Evolutionary conservation across 2,329 filamentous ascomycete species (phyloP).

Genomic region (Alternaria dauci): DNA sequence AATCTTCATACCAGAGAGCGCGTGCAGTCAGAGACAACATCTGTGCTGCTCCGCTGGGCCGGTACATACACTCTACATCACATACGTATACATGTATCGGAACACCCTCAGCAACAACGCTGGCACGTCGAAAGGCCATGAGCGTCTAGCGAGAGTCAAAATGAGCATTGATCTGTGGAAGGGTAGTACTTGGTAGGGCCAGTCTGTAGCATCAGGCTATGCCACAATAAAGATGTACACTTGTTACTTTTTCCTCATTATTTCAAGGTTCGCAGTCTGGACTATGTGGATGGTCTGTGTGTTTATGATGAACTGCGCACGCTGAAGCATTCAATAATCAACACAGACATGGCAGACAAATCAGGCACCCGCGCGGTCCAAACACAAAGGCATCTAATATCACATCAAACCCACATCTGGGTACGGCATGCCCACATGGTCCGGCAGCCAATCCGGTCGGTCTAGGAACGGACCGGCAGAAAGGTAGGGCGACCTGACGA

Average conservation of each 20-base stretch:
- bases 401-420: neutral
- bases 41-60: neutral
- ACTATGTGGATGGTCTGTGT: neutral
- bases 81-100: neutral
- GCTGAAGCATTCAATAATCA: neutral
- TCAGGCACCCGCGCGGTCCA: neutral
- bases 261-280: neutral
- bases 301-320: neutral
- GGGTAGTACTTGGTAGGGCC: neutral
- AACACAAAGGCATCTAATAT: neutral
- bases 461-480: constrained; percentile 6
- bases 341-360: neutral
- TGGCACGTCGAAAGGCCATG: neutral
- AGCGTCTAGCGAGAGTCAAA: neutral
- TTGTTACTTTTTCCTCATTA: neutral
- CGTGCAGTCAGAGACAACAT: neutral
- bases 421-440: neutral
- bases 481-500: constrained; percentile 10
- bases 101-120: neutral
- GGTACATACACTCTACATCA: neutral
- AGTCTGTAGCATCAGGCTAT: neutral
- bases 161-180: neutral
- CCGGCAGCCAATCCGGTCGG: constrained; percentile 8
- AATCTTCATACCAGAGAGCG: neutral
- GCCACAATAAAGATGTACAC: neutral